Evolutionary conservation across 805 yeast species (phyloP), one percentile per base, ranked within the genome.

Genomic region (Dipodascus albidus): DNA sequence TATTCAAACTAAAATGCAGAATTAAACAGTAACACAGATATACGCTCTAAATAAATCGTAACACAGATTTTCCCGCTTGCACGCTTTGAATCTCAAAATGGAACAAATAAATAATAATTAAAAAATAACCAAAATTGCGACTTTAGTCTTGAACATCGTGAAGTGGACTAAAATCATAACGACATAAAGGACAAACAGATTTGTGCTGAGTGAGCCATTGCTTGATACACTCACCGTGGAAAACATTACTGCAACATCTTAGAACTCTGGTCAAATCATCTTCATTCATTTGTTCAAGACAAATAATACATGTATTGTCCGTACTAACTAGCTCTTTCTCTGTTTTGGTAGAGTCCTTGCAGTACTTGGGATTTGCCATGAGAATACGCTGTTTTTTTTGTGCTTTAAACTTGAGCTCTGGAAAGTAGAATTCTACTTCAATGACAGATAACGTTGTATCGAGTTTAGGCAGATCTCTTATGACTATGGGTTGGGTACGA

Each of bases 161-260:
- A 38, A 38, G 44, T 11, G 20, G 44, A 38, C 20, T 6, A 63
- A 81, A 82, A 63, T 82, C 88, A 27, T 83, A 70, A 62, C 85
- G 84, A 67, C 96, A 87, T 73, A 83, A 79, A 8, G 96, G 95
- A 64, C 96, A 87, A 60, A 87, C 83, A 0, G 89, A 90, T 50
- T 84, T 75, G 59, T 91, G 72, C 57, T 78, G 77, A 2, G 80
- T 82, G 48, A 87, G 70, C 95, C 95, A 87, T 1, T 90, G 90
- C 58, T 83, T 88, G 52, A 87, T 75, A 67, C 96, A 87, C n/a
- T 76, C 82, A 22, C 82, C 74, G 62, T 87, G 96, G 74, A 82
- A 87, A 1, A 83, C 88, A 67, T 87, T 95, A 1, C 88, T 87
- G 69, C 96, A 87, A 35, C 27, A 42, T 8, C 84, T 72, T 48